phyloP scores from a whole-genome alignment of 805 yeast genomes.

The Pichia occidentalis region DNA sequence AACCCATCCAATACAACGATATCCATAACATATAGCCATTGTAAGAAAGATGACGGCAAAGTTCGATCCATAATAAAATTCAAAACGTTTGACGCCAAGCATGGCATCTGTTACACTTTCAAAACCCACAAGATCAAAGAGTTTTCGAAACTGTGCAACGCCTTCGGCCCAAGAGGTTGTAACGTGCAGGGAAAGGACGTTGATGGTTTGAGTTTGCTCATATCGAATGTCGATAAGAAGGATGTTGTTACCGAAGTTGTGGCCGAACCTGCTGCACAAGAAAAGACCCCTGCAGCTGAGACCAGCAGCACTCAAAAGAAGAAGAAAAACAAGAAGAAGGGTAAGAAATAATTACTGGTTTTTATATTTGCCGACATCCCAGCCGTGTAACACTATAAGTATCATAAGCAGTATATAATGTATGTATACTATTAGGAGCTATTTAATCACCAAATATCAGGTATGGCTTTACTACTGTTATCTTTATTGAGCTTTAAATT shows the following conservation, averaged over 20 bases:
- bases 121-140: constrained; percentile 62
- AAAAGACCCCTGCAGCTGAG: not conserved
- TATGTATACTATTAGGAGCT: not conserved
- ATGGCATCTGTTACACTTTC: constrained; percentile 55
- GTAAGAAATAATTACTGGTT: constrained; percentile 14
- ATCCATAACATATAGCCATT: constrained; percentile 30
- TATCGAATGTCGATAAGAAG: constrained; percentile 21
- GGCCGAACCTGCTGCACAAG: not conserved
- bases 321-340: constrained; percentile 21
- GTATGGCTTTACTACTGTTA: not conserved
- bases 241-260: constrained; percentile 12
- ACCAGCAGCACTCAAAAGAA: constrained; percentile 7
- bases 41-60: constrained; percentile 18
- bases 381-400: no score
- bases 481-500: constrained; percentile 2
- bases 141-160: constrained; percentile 62
- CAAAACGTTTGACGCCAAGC: constrained; percentile 58
- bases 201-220: constrained; percentile 23
- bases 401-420: no score
- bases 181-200: constrained; percentile 18
- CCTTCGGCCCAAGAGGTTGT: constrained; percentile 61
- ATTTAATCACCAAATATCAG: constrained; percentile 9
- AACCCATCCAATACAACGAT: constrained; percentile 26
- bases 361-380: not conserved
- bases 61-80: constrained; percentile 34